These are phyloP conservation scores for Botrytis elliptica DNA, from an alignment of 2,329 filamentous ascomycete species.

Conservation along the genomic window DNA sequence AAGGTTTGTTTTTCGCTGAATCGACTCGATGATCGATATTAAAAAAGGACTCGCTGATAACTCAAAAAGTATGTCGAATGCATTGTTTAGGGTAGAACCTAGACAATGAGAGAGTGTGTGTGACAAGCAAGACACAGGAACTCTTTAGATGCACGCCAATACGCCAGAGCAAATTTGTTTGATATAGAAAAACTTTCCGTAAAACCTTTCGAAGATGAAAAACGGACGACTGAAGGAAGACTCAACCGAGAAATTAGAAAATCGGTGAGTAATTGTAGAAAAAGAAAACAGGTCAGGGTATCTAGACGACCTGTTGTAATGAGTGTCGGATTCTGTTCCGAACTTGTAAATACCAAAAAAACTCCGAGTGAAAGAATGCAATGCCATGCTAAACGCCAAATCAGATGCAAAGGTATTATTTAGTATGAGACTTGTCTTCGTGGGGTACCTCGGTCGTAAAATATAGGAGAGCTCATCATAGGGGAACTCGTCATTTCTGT, in stretches of 20 bases:
- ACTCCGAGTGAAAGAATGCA: constrained; percentile 20
- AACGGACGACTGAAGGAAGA: constrained; percentile 15
- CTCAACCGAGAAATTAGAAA: constrained; percentile 12
- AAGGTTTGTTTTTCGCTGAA: constrained; percentile 26
- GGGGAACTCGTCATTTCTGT: constrained; percentile 30
- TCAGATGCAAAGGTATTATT: constrained; percentile 36
- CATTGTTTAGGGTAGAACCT: constrained; percentile 23
- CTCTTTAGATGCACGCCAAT: constrained; percentile 31
- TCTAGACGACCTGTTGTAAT: constrained; percentile 19
- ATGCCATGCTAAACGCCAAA: constrained; percentile 30
- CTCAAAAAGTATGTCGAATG: constrained; percentile 36
- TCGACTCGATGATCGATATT: constrained; percentile 26
- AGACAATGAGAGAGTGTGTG: neutral
- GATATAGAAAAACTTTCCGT: constrained; percentile 27
- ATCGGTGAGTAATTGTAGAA: constrained; percentile 13
- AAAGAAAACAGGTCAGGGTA: constrained; percentile 20
- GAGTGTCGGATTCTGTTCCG: constrained; percentile 16
- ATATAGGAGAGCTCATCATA: constrained; percentile 41
- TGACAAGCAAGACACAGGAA: neutral
- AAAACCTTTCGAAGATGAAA: constrained; percentile 17
- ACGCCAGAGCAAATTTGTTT: constrained; percentile 33
- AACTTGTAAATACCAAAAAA: constrained; percentile 15
- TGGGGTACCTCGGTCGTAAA: constrained; percentile 53
- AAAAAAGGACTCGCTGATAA: constrained; percentile 27
- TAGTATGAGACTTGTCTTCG: constrained; percentile 66